Evolutionary conservation across 768 basidiomycete species (phyloP).

Genomic region (Strobilomyces dryophilus): DNA sequence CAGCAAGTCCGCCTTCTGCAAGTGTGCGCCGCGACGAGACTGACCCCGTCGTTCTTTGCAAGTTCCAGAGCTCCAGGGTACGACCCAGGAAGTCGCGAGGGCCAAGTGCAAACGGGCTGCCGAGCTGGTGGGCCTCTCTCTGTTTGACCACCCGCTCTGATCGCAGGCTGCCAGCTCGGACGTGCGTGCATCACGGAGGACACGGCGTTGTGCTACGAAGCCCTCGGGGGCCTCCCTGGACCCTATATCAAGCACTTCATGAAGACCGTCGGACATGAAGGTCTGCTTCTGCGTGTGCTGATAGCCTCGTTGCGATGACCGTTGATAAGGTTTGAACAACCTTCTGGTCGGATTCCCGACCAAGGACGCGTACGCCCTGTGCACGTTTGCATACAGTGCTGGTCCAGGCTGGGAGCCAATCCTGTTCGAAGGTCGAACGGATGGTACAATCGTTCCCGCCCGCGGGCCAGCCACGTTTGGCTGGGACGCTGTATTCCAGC

Average conservation of each 20-base stretch:
- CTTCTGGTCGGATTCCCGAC: constrained; percentile 74
- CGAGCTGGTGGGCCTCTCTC: constrained; percentile 53
- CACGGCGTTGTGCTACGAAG: constrained; percentile 89
- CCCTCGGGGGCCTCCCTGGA: constrained; percentile 87
- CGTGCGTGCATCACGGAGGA: constrained; percentile 80
- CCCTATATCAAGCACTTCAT: constrained; percentile 98
- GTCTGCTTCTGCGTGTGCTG: constrained; percentile 32
- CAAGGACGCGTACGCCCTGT: constrained; percentile 82
- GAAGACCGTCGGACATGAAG: constrained; percentile 77
- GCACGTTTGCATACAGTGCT: constrained; percentile 92
- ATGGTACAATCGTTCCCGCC: constrained; percentile 85
- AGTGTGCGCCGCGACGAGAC: not conserved
- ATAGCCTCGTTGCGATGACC: not conserved
- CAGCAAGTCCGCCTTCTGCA: constrained; percentile 45
- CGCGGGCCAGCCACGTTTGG: constrained; percentile 79
- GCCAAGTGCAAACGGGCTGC: constrained; percentile 87
- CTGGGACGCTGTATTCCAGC: constrained; percentile 89
- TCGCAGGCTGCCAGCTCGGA: constrained; percentile 36
- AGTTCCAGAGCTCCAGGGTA: constrained; percentile 96
- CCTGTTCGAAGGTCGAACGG: constrained; percentile 82
- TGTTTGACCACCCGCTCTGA: not conserved
- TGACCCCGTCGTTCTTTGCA: not conserved
- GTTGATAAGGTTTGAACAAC: constrained; percentile 63
- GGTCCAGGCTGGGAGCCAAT: constrained; percentile 80
- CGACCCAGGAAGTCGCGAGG: constrained; percentile 82